Conservation (phyloP, 2,329 filamentous ascomycete genomes). For the Ceratocystis alfenasii region DNA sequence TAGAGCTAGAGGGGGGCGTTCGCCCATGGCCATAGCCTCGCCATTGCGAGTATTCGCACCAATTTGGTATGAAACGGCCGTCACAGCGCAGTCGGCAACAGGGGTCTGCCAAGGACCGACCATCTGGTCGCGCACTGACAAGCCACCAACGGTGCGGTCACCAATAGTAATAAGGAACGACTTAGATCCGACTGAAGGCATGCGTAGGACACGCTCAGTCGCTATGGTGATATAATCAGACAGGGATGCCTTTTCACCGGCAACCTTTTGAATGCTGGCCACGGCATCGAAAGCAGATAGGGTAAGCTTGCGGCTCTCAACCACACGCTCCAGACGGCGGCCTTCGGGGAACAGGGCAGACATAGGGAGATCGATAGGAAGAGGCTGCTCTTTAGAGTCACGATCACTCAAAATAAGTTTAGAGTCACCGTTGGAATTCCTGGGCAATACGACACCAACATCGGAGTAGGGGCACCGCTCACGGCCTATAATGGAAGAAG, state of each 20-base stretch:
- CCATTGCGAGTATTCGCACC: conserved; percentile 59
- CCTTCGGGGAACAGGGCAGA: conserved; percentile 77
- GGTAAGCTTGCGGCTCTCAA: conserved; percentile 54
- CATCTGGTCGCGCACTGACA: conserved; percentile 85
- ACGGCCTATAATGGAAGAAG: conserved; percentile 39
- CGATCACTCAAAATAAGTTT: conserved; percentile 71
- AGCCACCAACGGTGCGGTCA: conserved; percentile 79
- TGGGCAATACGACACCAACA: conserved; percentile 63
- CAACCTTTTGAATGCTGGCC: conserved; percentile 52
- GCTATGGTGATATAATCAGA: conserved; percentile 50
- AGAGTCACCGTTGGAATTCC: conserved; percentile 50
- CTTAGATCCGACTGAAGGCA: conserved; percentile 91
- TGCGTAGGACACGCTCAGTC: conserved; percentile 64
- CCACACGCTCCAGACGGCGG: conserved; percentile 65
- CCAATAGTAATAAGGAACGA: conserved; percentile 95
- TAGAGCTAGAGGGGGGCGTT: conserved; percentile 77
- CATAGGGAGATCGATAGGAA: conserved; percentile 82
- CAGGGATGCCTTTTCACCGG: conserved; percentile 42
- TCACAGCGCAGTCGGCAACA: conserved; percentile 88
- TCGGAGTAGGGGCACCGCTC: conserved; percentile 89
- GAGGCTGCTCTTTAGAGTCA: conserved; percentile 60
- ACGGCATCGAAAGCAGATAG: conserved; percentile 61
- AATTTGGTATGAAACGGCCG: conserved; percentile 62
- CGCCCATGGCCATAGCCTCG: conserved; percentile 97
- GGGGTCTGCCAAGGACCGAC: conserved; percentile 94